Evolutionary conservation across 495 filamentous ascomycete species (phyloP).

Genomic region (Daldinia loculata): DNA sequence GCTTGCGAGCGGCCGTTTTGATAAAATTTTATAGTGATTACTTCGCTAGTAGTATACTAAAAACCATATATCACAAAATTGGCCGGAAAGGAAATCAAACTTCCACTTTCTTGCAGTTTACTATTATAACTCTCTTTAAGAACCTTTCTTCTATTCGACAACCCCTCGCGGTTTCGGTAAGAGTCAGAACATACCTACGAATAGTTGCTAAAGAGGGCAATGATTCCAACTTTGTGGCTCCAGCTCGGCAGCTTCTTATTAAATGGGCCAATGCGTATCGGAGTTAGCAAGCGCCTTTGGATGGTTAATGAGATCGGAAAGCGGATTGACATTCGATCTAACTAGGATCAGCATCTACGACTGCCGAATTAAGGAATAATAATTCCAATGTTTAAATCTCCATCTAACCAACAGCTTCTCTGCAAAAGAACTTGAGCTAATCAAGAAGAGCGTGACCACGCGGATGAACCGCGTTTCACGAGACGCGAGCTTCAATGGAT

Average conservation of each 20-base stretch:
- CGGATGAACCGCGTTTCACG: neutral
- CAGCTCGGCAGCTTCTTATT: neutral
- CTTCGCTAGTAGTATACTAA: too few species aligned
- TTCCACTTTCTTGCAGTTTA: neutral
- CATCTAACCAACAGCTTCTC: constrained; percentile 13
- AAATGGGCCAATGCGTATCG: neutral
- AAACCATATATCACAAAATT: too few species aligned
- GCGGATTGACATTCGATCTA: neutral
- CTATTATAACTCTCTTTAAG: neutral
- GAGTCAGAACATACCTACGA: neutral
- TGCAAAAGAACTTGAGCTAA: too few species aligned
- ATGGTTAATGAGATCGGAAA: neutral
- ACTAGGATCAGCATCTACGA: constrained; percentile 4
- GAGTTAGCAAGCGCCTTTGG: constrained; percentile 3
- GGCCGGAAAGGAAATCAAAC: neutral
- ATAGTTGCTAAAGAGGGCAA: neutral
- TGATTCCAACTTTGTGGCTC: neutral
- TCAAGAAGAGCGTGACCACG: neutral
- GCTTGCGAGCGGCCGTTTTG: too few species aligned
- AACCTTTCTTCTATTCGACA: neutral
- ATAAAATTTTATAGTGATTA: too few species aligned
- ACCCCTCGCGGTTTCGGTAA: neutral
- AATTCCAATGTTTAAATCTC: constrained; percentile 15
- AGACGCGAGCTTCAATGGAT: neutral
- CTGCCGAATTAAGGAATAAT: constrained; percentile 21